Evolutionary conservation across 345 rosid genomes (phyloP), one percentile per base, ranked within the genome.

Genomic region (Hibiscus syriacus): DNA sequence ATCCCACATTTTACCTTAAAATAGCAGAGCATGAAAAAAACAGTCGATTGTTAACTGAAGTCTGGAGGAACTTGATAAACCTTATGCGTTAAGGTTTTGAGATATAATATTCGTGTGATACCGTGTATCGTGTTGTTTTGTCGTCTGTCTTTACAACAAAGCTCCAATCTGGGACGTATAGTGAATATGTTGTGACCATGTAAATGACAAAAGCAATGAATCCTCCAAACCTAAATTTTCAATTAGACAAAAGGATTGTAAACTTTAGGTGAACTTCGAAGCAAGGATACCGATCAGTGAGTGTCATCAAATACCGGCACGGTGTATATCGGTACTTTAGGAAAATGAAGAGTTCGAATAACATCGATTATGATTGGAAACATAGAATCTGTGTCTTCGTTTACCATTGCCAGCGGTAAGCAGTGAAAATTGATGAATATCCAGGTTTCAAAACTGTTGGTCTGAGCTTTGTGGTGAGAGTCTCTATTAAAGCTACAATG

Each of bases 1-100:
- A 83, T 87, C 68, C 86, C 90, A 76, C 90, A 87, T 62, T 77
- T 78, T 2, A 87, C 86, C 92, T n/a, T n/a, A n/a, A n/a, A n/a
- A n/a, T n/a, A n/a, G n/a, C 12, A 38, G 41, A 38, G 12, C n/a
- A 41, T 16, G 19, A 16, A 17, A 4, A 45, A 38, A 39, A 32
- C 45, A 27, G 8, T 14, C n/a, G n/a, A n/a, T n/a, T n/a, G n/a
- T n/a, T n/a, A n/a, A n/a, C n/a, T n/a, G n/a, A n/a, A n/a, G n/a
- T n/a, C n/a, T n/a, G n/a, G n/a, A n/a, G n/a, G n/a, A n/a, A n/a
- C n/a, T n/a, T n/a, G n/a, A n/a, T 41, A 25, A 43, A 45, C 6
- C 16, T 14, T 14, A 63, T 36, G 29, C 17, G 36, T 12, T 11
- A 25, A 52, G 20, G 10, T 23, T 1, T 32, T 26, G 2, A 32